Evolutionary conservation across 495 filamentous ascomycete species (phyloP).

Genomic region (Cetradonia linearis): DNA sequence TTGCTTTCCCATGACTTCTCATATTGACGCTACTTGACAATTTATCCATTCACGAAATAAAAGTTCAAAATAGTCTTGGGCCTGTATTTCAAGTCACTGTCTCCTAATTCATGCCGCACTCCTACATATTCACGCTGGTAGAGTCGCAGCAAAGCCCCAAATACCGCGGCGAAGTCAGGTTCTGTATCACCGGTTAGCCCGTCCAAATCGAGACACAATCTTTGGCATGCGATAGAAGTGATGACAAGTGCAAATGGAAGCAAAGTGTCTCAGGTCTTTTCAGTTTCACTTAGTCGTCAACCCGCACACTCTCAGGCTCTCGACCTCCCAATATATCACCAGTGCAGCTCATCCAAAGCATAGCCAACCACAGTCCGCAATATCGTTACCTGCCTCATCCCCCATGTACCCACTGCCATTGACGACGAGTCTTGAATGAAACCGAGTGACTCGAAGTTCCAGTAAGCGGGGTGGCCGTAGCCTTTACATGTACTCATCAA

Average conservation of each 20-base stretch:
- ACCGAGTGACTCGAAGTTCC: constrained; percentile 25
- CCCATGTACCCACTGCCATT: constrained; percentile 33
- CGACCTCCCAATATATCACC: constrained; percentile 28
- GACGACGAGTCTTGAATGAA: constrained; percentile 21
- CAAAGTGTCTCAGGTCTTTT: constrained; percentile 48
- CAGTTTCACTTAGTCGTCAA: constrained; percentile 44
- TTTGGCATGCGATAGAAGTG: background rate
- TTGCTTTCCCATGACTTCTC: background rate
- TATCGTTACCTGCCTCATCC: constrained; percentile 21
- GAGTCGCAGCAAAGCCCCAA: too few species aligned
- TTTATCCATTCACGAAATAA: background rate
- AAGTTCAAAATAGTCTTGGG: background rate
- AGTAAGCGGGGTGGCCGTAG: constrained; percentile 21
- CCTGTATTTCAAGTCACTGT: background rate
- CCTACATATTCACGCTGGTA: background rate
- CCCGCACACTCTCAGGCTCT: constrained; percentile 28
- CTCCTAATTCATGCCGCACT: background rate
- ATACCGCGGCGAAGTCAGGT: background rate
- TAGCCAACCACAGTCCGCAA: constrained; percentile 12
- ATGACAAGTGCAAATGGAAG: background rate
- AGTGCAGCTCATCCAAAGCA: constrained; percentile 12
- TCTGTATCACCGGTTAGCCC: background rate
- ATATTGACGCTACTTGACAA: background rate
- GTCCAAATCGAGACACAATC: background rate
- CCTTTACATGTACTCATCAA: constrained; percentile 22